These are phyloP conservation scores for Peniophora sp. DNA, from an alignment of 1,284 basidiomycete genomes.

Conservation along the genomic window DNA sequence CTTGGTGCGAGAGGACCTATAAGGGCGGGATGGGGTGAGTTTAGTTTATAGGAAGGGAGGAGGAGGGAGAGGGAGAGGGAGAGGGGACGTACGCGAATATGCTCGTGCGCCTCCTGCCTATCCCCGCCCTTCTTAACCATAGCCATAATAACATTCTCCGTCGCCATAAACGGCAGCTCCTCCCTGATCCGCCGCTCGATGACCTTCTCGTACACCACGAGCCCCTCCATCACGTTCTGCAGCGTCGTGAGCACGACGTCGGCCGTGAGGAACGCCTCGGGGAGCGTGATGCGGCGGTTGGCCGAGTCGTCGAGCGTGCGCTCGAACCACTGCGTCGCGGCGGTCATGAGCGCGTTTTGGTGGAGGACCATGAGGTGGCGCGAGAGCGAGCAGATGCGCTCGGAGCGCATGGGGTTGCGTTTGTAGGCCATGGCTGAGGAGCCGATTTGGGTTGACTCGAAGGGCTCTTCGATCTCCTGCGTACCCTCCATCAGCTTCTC, in stretches of 20 bases:
- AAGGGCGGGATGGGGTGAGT: not conserved
- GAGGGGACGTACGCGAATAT: slow-evolving; percentile 66
- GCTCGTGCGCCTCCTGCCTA: slow-evolving; percentile 94
- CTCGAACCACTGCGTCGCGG: slow-evolving; percentile 94
- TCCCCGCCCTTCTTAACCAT: slow-evolving; percentile 94
- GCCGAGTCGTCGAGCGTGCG: slow-evolving; percentile 94
- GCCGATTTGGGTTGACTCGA: slow-evolving; percentile 99
- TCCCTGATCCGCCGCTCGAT: slow-evolving; percentile 88
- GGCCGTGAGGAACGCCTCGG: slow-evolving; percentile 95
- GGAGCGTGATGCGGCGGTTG: slow-evolving; percentile 92
- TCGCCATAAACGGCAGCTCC: slow-evolving; percentile 99
- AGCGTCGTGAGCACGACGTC: slow-evolving; percentile 95
- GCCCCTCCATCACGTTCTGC: slow-evolving; percentile 94
- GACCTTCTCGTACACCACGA: slow-evolving; percentile 96
- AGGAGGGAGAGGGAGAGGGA: not conserved
- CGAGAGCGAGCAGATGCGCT: slow-evolving; percentile 92
- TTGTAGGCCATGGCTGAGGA: slow-evolving; percentile 99
- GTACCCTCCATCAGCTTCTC: not conserved
- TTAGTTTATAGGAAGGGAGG: not conserved
- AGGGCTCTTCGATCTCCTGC: slow-evolving; percentile 96
- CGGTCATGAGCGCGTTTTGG: slow-evolving; percentile 90
- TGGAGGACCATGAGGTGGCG: slow-evolving; percentile 90
- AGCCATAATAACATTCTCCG: slow-evolving; percentile 99
- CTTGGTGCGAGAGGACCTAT: slow-evolving; percentile 90
- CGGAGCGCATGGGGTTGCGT: slow-evolving; percentile 98